A percentile compares a stretch with the other conserved stretches of the same genome.
phyloP scores from a whole-genome alignment of 2,329 filamentous ascomycete species.

The Harringtonia lauricola region DNA sequence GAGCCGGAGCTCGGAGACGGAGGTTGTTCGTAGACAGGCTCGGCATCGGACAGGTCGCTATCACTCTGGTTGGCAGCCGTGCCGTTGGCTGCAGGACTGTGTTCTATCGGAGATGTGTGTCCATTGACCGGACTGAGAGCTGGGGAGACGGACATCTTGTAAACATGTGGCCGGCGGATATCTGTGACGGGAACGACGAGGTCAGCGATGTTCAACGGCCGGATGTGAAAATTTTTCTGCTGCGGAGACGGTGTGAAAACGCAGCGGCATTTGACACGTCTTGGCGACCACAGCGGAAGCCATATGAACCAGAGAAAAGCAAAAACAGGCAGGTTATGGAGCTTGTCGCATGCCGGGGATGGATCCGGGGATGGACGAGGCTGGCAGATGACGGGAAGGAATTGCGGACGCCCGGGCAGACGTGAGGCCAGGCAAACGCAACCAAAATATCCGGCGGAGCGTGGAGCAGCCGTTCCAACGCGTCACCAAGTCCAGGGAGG shows the following conservation, averaged over 20 bases:
- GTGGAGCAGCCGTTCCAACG: not conserved
- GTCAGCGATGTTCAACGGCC: conserved; percentile 26
- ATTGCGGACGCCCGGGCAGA: conserved; percentile 5
- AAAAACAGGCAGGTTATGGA: not conserved
- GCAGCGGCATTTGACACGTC: not conserved
- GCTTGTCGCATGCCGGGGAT: conserved; percentile 10
- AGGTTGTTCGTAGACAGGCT: conserved; percentile 35
- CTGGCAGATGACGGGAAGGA: conserved; percentile 11
- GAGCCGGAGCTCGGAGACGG: conserved; percentile 42
- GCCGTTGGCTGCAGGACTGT: conserved; percentile 28
- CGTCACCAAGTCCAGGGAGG: not conserved
- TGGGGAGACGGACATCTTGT: conserved; percentile 52
- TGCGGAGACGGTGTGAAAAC: not conserved
- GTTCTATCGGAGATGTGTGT: conserved; percentile 44
- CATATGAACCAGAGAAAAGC: conserved; percentile 3
- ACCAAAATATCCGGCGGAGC: conserved; percentile 3
- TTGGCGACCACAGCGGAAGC: not conserved
- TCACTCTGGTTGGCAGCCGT: conserved; percentile 45
- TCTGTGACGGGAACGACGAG: conserved; percentile 36
- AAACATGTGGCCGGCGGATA: conserved; percentile 49
- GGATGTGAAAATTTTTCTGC: conserved; percentile 16
- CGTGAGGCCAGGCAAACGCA: not conserved
- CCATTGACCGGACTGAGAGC: conserved; percentile 56
- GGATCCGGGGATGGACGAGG: conserved; percentile 10
- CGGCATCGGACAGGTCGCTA: conserved; percentile 65